Conservation (phyloP, 1,139 yeast species). For the Sugiyamaella sp. region DNA sequence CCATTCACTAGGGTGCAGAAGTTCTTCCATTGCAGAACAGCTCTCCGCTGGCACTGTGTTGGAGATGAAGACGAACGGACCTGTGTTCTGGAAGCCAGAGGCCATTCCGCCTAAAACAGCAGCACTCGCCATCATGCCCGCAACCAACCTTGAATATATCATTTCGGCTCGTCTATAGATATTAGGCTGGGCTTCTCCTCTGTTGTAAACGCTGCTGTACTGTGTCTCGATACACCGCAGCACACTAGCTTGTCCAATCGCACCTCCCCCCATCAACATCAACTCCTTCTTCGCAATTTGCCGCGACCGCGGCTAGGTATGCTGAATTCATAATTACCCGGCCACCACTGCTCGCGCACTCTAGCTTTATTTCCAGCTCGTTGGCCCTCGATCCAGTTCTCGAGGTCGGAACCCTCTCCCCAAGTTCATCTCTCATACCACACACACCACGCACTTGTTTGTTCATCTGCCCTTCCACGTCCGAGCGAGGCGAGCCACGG, state of each 20-base stretch:
- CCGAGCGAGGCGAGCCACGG: no score
- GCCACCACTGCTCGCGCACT: background rate
- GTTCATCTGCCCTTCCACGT: no score
- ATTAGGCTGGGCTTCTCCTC: no score
- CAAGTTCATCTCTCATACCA: no score
- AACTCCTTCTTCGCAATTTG: background rate
- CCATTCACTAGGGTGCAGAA: conserved; percentile 14
- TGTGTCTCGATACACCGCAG: background rate
- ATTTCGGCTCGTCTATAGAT: background rate
- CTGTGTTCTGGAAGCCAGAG: conserved; percentile 28
- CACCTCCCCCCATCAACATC: background rate
- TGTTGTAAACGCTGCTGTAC: background rate
- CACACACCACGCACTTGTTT: no score
- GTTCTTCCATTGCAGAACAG: no score
- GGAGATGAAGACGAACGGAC: conserved; percentile 30
- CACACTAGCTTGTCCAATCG: background rate
- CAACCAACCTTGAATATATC: background rate
- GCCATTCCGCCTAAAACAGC: conserved; percentile 8
- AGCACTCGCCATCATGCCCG: conserved; percentile 1
- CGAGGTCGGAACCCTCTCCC: no score
- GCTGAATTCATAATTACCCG: background rate
- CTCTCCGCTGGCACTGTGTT: conserved; percentile 17
- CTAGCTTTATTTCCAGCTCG: no score
- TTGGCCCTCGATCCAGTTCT: no score
- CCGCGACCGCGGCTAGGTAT: background rate